Conservation (phyloP, 78 protist genomes). For the slime mould (Dictyostelium discoideum) region DNA sequence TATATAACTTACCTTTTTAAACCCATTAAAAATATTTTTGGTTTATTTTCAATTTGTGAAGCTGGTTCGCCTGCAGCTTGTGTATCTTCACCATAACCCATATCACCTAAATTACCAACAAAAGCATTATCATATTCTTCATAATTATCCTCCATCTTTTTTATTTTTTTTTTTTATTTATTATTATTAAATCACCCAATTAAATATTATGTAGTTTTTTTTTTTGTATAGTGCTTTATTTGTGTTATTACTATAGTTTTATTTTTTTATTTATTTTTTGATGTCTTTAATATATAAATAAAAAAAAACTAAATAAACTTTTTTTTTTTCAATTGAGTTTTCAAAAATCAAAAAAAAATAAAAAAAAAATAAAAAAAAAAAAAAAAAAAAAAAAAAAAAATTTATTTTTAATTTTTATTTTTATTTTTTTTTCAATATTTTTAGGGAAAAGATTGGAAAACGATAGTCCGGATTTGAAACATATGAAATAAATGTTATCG, state of each 20-base stretch:
- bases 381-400: too few relatives aligned
- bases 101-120: conserved; percentile 68
- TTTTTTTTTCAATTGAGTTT: not conserved
- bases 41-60: conserved; percentile 83
- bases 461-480: not conserved
- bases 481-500: too few relatives aligned
- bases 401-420: too few relatives aligned
- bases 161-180: not conserved
- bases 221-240: not conserved
- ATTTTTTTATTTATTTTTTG: not conserved
- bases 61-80: conserved; percentile 36
- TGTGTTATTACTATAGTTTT: not conserved
- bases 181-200: not conserved
- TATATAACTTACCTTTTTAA: conserved; percentile 60
- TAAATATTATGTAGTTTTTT: not conserved
- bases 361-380: too few relatives aligned
- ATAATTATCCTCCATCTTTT: conserved; percentile 43
- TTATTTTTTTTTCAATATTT: too few relatives aligned
- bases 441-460: not conserved
- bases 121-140: conserved; percentile 60
- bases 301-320: not conserved
- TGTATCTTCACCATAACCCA: conserved; percentile 77
- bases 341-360: not conserved
- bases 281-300: not conserved
- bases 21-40: conserved; percentile 85